Percentiles rank a stretch among this genome's conserved stretches.
These are phyloP conservation scores for Verticillium klebahnii DNA, from an alignment of 2,329 filamentous ascomycete species.

Conservation along the genomic window DNA sequence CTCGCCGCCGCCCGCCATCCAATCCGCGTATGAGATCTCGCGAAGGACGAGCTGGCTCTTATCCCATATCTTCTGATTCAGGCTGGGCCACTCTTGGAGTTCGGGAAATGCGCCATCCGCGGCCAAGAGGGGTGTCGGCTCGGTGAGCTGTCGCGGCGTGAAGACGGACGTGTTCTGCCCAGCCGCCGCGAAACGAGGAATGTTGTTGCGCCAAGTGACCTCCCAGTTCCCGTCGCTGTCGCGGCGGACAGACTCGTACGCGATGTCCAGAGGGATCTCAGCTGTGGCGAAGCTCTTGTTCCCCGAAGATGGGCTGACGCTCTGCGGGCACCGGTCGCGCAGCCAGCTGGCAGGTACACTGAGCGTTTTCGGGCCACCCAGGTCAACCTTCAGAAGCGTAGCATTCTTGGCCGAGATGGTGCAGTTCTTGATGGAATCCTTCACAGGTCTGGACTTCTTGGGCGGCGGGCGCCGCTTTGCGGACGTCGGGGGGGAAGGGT, in stretches of 20 bases:
- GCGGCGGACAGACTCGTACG: constrained; percentile 22
- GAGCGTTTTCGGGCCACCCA: no score
- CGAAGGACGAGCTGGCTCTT: constrained; percentile 31
- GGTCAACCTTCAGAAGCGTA: neutral
- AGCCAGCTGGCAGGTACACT: constrained; percentile 24
- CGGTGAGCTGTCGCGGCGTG: constrained; percentile 17
- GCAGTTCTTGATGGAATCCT: neutral
- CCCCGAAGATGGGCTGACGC: constrained; percentile 53
- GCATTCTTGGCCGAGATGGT: neutral
- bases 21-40: constrained; percentile 65
- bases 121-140: neutral
- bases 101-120: neutral
- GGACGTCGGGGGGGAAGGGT: no score
- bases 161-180: constrained; percentile 31
- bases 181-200: constrained; percentile 22
- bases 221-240: constrained; percentile 40
- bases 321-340: constrained; percentile 49
- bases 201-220: constrained; percentile 55
- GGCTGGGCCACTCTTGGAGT: constrained; percentile 16
- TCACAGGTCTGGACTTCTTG: no score
- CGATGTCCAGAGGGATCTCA: constrained; percentile 30
- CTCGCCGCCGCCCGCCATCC: constrained; percentile 54
- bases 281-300: constrained; percentile 49
- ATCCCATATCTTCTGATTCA: constrained; percentile 34
- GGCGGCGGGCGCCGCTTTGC: no score